phyloP scores from a whole-genome alignment of 179 eudicot genomes.

The Carnegiea gigantea region DNA sequence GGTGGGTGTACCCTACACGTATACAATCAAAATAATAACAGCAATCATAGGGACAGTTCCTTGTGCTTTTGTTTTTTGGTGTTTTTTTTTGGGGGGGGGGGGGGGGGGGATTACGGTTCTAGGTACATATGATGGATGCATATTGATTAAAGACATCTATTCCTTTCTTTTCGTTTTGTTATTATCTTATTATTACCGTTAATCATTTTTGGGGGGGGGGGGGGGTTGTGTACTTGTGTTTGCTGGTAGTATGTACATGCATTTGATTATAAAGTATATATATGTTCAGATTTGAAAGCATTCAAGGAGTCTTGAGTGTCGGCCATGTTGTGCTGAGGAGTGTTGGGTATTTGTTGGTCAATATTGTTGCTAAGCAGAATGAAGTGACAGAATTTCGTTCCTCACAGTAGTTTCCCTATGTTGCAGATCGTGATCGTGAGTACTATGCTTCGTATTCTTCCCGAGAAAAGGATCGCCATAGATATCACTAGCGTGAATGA shows the following conservation, averaged over 20 bases:
- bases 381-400: neutral
- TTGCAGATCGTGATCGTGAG: constrained; percentile 59
- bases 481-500: constrained; percentile 51
- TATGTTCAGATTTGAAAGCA: neutral
- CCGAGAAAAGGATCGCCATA: constrained; percentile 80
- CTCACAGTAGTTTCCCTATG: constrained; percentile 8
- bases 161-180: neutral
- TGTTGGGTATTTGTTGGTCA: neutral
- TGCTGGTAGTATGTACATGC: neutral
- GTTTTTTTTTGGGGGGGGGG: no score
- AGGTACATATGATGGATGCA: neutral
- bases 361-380: constrained; percentile 1
- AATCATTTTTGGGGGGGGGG: neutral
- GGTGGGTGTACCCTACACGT: no score
- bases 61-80: no score
- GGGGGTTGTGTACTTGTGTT: no score
- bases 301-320: neutral
- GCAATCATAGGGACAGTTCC: no score
- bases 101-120: no score
- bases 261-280: neutral
- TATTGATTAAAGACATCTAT: neutral
- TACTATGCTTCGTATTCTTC: constrained; percentile 46
- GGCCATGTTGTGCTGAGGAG: no score
- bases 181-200: neutral
- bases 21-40: no score